phyloP scores from a whole-genome alignment of 768 basidiomycete species.

The Pleurotus tuoliensis region DNA sequence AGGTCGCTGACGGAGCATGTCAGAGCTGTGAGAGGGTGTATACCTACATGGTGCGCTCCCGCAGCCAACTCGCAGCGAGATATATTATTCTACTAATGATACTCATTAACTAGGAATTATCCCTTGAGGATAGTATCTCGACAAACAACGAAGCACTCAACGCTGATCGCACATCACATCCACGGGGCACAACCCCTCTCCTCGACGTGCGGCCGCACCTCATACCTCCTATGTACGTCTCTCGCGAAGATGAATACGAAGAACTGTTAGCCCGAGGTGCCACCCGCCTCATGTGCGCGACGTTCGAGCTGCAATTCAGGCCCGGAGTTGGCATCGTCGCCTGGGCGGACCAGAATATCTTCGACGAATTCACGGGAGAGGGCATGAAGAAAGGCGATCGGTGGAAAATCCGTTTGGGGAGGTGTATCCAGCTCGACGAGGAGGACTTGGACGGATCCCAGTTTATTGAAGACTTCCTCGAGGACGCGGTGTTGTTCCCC shows the following conservation, averaged over 20 bases:
- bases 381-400: conserved; percentile 27
- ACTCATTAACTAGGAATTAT: not conserved
- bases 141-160: conserved; percentile 18
- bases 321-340: conserved; percentile 28
- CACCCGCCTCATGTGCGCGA: conserved; percentile 33
- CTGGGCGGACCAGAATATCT: conserved; percentile 26
- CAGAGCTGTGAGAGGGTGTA: conserved; percentile 15
- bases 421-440: conserved; percentile 28
- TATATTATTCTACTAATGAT: not conserved
- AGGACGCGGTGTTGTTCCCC: conserved; percentile 27
- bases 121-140: conserved; percentile 7
- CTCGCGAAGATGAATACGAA: conserved; percentile 21
- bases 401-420: conserved; percentile 38
- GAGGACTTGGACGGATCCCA: conserved; percentile 31
- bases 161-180: conserved; percentile 19
- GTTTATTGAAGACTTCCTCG: conserved; percentile 29
- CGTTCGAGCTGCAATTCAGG: conserved; percentile 28
- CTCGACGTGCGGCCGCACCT: conserved; percentile 12
- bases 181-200: conserved; percentile 29
- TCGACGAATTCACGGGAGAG: conserved; percentile 27
- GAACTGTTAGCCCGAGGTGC: conserved; percentile 28
- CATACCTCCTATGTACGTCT: conserved; percentile 3
- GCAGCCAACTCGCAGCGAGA: not conserved
- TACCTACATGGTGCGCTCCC: not conserved
- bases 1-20: conserved; percentile 28